Evolutionary conservation across 2,329 filamentous ascomycete genomes (phyloP), one percentile per base, ranked within the genome.

Genomic region (Cladosporium sp.): DNA sequence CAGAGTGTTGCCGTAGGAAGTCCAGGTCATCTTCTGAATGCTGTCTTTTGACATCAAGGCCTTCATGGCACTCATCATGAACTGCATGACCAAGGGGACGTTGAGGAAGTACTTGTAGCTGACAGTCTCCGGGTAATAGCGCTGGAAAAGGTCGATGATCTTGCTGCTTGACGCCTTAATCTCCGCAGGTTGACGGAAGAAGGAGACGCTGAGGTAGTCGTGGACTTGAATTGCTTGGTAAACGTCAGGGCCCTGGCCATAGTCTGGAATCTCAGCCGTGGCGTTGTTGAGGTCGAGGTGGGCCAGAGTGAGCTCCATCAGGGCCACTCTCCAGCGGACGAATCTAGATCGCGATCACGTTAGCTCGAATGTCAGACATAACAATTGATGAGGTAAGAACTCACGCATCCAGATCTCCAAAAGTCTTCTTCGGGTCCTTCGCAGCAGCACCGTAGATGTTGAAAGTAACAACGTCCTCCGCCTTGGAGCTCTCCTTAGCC

Each of bases 101-200:
- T 96, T 96, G 72, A 96, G 87, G 66, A 96, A 96, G 78, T 91
- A 96, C 76, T 96, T 96, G 73, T 92, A 82, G 61, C 83, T 83
- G 43, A 95, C 77, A n/a, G 93, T 80, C 74, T 96, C 91, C 0
- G 91, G 91, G 73, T 96, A 96, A 56, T 86, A 86, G 60, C 81
- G 83, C 45, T 84, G 81, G 67, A 96, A 89, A 45, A 87, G 78
- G 55, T 86, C 79, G 67, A 96, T 95, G 40, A 88, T 91, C 72
- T 91, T 83, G 63, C 83, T 84, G 57, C 83, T 86, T 13, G 88
- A 87, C 3, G 83, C 78, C 69, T 88, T 90, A 70, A 93, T 84
- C 51, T 79, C 76, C 1, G 87, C 80, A 51, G 92, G 85, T 74
- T 88, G 84, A 54, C 89, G 84, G 59, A 96, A 77, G 77, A 96